Base-by-base conservation (phyloP, 2,329 filamentous ascomycete genomes). In the Paramyrothecium roridum region DNA sequence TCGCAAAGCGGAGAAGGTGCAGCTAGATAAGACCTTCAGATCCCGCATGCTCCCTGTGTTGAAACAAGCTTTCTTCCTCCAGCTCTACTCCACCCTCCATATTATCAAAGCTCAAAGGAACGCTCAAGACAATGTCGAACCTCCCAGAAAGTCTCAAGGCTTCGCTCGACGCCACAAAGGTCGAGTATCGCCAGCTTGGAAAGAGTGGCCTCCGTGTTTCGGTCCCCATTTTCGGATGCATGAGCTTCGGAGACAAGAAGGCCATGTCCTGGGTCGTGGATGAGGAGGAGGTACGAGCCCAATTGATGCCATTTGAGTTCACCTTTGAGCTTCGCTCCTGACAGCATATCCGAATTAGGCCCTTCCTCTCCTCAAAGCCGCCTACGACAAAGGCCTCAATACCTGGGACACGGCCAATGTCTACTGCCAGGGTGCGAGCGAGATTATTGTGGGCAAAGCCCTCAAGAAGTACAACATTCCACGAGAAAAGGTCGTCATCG, bases 381-480 rank as follows among this genome's bases (percentile, higher is more conserved):
- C 56, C 23, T 54, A 56, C 37, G 56, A 58, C 26, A 22, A 16
- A 17, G 56, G 56, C 1, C 19, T 58, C 2, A 57, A 55, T 34
- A 57, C 56, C 19, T 59, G 57, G 57, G 57, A 59, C 22, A 59
- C 57, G 66, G 80, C 81, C 23, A 80, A 82, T 56, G 66, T 77
- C 2, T 85, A 85, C 67, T 81, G 77, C 49, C 83, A 83, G 56
- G 83, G 82, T 13, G 70, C 66, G 1, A 80, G 76, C 1, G 82
- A 85, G 63, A 67, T 71, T 10, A 76, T 84, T 34, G 75, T 84
- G 45, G 82, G 76, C 54, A 83, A 83, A 60, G 83, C 83, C 0
- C 80, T 87, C 64, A 81, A 83, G 64, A 76, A 84, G 57, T 84
- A 80, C 68, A 70, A 77, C 23, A 78, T 86, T 49, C 80, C 80